phyloP scores from a whole-genome alignment of 345 rosid species.

The Pseudoturritis turrita region DNA sequence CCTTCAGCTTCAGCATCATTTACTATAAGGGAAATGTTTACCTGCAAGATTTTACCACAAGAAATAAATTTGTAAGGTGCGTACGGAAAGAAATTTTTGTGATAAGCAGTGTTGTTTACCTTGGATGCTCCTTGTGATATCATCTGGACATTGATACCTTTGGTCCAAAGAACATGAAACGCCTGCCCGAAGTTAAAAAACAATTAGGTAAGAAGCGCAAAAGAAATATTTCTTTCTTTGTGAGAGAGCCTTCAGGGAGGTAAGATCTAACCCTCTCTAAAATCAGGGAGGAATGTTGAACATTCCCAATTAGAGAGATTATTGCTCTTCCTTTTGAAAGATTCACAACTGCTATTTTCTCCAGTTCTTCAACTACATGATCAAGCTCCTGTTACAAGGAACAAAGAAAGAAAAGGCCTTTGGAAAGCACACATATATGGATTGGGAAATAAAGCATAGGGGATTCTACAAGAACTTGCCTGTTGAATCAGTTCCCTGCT shows the following conservation, averaged over 20 bases:
- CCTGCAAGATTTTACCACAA: slow-evolving; percentile 35
- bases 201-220: slow-evolving; percentile 10
- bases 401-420: not conserved
- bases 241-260: slow-evolving; percentile 11
- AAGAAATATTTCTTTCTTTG: not conserved
- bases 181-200: slow-evolving; percentile 41
- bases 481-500: slow-evolving; percentile 97
- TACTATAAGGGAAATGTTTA: slow-evolving; percentile 86
- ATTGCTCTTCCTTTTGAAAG: slow-evolving; percentile 86
- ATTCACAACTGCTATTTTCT: slow-evolving; percentile 90
- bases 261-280: slow-evolving; percentile 72
- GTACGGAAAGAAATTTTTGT: not conserved
- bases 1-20: slow-evolving; percentile 74
- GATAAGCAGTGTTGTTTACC: slow-evolving; percentile 37
- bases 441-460: not conserved
- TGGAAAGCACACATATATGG: not conserved
- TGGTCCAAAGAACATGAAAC: slow-evolving; percentile 73
- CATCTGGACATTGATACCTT: slow-evolving; percentile 97
- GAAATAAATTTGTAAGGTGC: not conserved
- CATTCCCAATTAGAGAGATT: slow-evolving; percentile 92
- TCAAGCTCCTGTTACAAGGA: slow-evolving; percentile 78
- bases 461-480: slow-evolving; percentile 48
- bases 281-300: slow-evolving; percentile 83
- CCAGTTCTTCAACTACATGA: slow-evolving; percentile 94
- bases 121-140: slow-evolving; percentile 99